Evolutionary conservation across 1,284 basidiomycete genomes (phyloP).

Genomic region (Bjerkandera adusta): DNA sequence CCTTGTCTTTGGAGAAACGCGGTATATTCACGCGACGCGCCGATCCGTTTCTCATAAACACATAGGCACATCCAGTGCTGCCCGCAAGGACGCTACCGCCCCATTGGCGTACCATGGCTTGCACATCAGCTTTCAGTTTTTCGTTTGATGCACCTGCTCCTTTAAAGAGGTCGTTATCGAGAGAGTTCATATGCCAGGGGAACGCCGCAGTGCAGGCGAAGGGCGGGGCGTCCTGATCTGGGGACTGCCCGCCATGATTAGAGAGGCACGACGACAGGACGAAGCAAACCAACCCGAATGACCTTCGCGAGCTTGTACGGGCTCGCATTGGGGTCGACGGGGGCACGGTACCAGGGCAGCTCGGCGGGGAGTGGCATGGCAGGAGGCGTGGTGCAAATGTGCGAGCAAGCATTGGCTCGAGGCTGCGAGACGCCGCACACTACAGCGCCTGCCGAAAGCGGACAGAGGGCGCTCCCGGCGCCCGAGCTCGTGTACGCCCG

Average conservation of each 20-base stretch:
- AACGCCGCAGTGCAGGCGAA: conserved; percentile 45
- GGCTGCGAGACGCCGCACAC: too few relatives aligned
- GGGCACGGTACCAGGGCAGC: conserved; percentile 44
- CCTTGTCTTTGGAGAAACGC: not conserved
- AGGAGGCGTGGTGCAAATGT: not conserved
- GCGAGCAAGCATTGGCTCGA: not conserved
- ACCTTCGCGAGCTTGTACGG: conserved; percentile 38
- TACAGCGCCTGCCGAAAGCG: not conserved
- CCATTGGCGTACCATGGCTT: conserved; percentile 41
- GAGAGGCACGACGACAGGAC: conserved; percentile 7
- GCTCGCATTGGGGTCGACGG: conserved; percentile 21
- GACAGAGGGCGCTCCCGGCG: not conserved
- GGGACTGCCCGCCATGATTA: conserved; percentile 20
- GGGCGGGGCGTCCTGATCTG: conserved; percentile 10
- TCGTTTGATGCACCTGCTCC: conserved; percentile 33
- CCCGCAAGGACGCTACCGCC: conserved; percentile 50
- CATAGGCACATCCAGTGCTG: conserved; percentile 28
- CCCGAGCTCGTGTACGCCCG: too few relatives aligned
- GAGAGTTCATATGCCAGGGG: conserved; percentile 52
- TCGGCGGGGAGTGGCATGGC: too few relatives aligned
- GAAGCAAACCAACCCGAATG: conserved; percentile 28
- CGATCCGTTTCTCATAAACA: conserved; percentile 32
- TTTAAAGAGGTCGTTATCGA: conserved; percentile 42
- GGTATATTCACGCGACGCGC: conserved; percentile 16
- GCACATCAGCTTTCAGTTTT: conserved; percentile 41